Evolutionary conservation across 768 basidiomycete species (phyloP).

Genomic region (Lactifluus subvellereus): DNA sequence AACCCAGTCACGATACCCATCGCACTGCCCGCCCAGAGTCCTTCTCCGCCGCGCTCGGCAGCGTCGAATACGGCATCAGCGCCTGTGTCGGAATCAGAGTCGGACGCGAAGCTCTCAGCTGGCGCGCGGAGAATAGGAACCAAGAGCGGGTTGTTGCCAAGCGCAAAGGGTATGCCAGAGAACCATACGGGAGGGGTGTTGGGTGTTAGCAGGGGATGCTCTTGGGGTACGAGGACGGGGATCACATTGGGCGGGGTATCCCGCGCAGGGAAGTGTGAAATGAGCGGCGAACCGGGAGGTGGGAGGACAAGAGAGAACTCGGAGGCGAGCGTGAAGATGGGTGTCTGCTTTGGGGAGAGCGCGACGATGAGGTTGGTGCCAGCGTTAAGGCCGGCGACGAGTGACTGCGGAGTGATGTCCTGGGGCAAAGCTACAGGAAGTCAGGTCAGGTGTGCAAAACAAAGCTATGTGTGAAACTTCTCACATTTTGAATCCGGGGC

Average conservation of each 20-base stretch:
- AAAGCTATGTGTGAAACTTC: conserved; percentile 24
- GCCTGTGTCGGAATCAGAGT: conserved; percentile 49
- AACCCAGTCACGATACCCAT: conserved; percentile 82
- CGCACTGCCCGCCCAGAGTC: conserved; percentile 74
- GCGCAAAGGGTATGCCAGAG: conserved; percentile 60
- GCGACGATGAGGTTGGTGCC: conserved; percentile 81
- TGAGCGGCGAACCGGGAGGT: conserved; percentile 73
- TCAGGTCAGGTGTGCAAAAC: neutral
- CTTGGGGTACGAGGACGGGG: conserved; percentile 50
- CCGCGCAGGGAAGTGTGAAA: conserved; percentile 82
- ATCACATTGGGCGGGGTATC: conserved; percentile 58
- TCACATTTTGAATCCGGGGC: conserved; percentile 82
- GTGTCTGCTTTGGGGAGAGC: conserved; percentile 68
- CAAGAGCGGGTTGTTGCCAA: conserved; percentile 69
- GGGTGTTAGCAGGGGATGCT: conserved; percentile 42
- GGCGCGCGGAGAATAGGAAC: conserved; percentile 80
- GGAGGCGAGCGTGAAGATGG: conserved; percentile 70
- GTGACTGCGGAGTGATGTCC: conserved; percentile 77
- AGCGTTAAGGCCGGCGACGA: conserved; percentile 62
- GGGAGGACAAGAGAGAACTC: conserved; percentile 92
- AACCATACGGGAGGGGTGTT: conserved; percentile 64
- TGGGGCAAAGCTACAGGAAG: conserved; percentile 50
- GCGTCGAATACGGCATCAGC: conserved; percentile 66
- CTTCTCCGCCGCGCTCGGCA: conserved; percentile 68
- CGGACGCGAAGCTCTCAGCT: conserved; percentile 67